Base-by-base conservation (phyloP, 176 grass and related monocot genomes). In the Avena sativa region DNA sequence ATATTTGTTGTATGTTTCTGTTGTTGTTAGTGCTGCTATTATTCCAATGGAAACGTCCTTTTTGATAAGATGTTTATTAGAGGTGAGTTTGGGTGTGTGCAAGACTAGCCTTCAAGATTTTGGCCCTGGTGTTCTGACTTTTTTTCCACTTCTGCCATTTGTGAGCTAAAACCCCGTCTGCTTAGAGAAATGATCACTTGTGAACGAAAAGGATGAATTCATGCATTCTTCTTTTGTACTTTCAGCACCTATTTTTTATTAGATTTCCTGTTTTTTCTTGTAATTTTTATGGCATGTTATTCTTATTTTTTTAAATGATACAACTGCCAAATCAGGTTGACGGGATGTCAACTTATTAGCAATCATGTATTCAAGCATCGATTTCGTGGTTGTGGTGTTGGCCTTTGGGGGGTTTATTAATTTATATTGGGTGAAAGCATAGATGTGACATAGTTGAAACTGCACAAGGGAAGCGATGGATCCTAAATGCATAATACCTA, bases 1-100 rank as follows among this genome's bases (percentile, higher is more conserved):
- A 40, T 53, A 11, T 85, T 65, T 55, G 25, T 66, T 66, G 40
- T 66, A 50, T 81, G 79, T 23, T 78, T 20, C 40, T 12, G 16
- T 17, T 78, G 20, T 4, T 64, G 16, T 14, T 51, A 16, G 83
- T 51, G 57, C 3, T 36, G 43, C 5, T 64, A 26, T 49, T 61
- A 74, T 75, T 32, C 16, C 19, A 48, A 43, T 12, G 8, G 10
- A 50, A 80, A 49, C 38, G 1, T 64, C 57, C 21, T 11, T 38
- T 28, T 51, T 26, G n/a, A n/a, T n/a, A 76, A 62, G 57, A 76
- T 72, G 26, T 59, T 59, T 59, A 19, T 40, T 40, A 13, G 28
- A 38, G 1, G 1, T 70, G 20, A 12, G 10, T 36, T 38, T 14
- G 10, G 16, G 19, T 6, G 8, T 55, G 7, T 44, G 49, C 19